Evolutionary conservation across 176 grass and related monocot genomes (phyloP), one percentile per base, ranked within the genome.

Genomic region (Rhynchospora pubera): DNA sequence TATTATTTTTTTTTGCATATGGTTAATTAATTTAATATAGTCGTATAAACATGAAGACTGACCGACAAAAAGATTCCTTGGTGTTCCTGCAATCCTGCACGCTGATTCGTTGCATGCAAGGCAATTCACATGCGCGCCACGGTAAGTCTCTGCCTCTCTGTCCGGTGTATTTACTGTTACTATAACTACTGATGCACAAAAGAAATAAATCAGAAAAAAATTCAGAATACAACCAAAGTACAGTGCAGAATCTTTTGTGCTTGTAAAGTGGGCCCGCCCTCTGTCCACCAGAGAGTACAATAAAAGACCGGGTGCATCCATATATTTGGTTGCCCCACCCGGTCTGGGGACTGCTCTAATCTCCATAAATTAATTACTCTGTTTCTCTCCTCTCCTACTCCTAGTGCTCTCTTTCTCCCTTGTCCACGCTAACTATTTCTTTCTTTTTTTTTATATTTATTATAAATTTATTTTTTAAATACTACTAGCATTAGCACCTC

Each of bases 51-150:
- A 39, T 39, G 34, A 39, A 5, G 4, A 39, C 34, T 39, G 4
- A 39, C 34, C 4, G 34, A 39, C 34, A 39, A 39, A 39, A 39
- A 39, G 34, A 70, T 22, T 70, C 16, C 18, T 59, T 18, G 15
- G 6, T 58, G 16, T 15, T 63, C 42, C 7, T 71, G 9, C 18
- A 24, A n/a, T n/a, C n/a, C 70, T 28, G 26, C 26, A 28, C 26
- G 5, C 44, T 76, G 72, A 76, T 76, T 76, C 72, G 72, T 76
- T 76, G 48, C 72, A 76, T 76, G 72, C 5, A 76, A 18, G 15
- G 13, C 48, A 56, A 51, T 55, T 76, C 26, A 55, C 48, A 55
- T 76, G 72, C 21, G 47, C 46, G 72, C 72, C 22, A 76, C 72
- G 48, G 46, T 15, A 30, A 55, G 53, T 65, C n/a, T 10, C 58